Evolutionary conservation across 139 green algal species (phyloP).

Genomic region (Chlorella sorokiniana): DNA sequence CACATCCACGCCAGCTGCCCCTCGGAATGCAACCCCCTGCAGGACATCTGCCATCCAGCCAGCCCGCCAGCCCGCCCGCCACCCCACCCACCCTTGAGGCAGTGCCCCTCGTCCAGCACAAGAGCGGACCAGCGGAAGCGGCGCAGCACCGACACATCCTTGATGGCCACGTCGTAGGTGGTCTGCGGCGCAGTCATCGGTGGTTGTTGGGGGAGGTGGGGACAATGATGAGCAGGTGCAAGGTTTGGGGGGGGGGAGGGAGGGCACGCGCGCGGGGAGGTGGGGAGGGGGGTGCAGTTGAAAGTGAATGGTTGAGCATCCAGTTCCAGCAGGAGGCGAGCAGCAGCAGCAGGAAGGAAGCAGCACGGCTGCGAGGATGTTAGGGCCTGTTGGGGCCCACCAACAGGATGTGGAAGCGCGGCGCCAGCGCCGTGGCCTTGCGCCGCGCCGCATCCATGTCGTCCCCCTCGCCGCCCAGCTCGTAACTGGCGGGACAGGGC

Average conservation of each 20-base stretch:
- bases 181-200: too few species aligned
- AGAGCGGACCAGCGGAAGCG: conserved; percentile 28
- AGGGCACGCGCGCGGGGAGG: too few species aligned
- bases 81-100: conserved; percentile 21
- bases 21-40: too few species aligned
- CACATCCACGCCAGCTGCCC: too few species aligned
- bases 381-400: neutral
- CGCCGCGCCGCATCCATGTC: conserved; percentile 13
- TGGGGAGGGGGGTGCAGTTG: too few species aligned
- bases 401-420: conserved; percentile 42
- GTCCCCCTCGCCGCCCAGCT: conserved; percentile 31
- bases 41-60: neutral
- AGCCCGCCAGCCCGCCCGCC: neutral
- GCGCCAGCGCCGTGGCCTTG: neutral
- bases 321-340: neutral
- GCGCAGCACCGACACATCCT: conserved; percentile 3
- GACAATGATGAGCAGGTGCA: neutral
- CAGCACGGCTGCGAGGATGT: neutral
- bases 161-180: conserved; percentile 26
- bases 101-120: conserved; percentile 38
- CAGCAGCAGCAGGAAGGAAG: neutral
- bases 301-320: too few species aligned
- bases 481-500: conserved; percentile 40
- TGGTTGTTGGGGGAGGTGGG: neutral
- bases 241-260: too few species aligned